A percentile compares a stretch with the other conserved stretches of the same genome.
These are phyloP conservation scores for Tephrocybe rancida DNA, from an alignment of 768 basidiomycete species.

Conservation along the genomic window DNA sequence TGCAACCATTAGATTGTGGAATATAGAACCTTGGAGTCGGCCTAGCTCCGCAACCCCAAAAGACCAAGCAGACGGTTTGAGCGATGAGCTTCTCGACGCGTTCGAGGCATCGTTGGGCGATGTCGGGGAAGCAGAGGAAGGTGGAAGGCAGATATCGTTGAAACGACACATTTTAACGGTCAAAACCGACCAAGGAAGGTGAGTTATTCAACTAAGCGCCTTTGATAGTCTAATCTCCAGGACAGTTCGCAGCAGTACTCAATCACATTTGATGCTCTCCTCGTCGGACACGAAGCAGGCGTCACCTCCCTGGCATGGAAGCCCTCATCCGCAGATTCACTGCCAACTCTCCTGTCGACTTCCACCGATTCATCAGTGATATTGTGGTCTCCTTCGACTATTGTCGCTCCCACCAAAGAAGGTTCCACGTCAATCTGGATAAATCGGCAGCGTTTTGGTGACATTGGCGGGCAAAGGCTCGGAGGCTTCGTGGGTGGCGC, in stretches of 20 bases:
- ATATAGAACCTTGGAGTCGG: constrained; percentile 58
- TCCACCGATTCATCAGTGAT: constrained; percentile 96
- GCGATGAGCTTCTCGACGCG: constrained; percentile 80
- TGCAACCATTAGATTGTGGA: constrained; percentile 91
- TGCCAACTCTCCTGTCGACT: constrained; percentile 77
- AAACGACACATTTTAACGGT: constrained; percentile 82
- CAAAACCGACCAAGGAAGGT: constrained; percentile 47
- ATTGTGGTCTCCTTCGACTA: constrained; percentile 83
- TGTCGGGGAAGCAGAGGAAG: constrained; percentile 72
- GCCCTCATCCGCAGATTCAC: constrained; percentile 32
- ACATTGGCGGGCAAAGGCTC: constrained; percentile 87
- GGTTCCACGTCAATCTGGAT: constrained; percentile 80
- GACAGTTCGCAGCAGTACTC: constrained; percentile 52
- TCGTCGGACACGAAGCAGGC: constrained; percentile 95
- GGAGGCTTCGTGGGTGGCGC: constrained; percentile 92
- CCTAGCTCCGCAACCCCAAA: constrained; percentile 18
- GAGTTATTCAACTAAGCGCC: constrained; percentile 19
- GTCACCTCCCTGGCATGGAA: constrained; percentile 90
- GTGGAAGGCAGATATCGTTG: constrained; percentile 84
- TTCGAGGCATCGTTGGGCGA: constrained; percentile 85
- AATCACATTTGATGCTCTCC: constrained; percentile 89
- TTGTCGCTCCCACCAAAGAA: constrained; percentile 35
- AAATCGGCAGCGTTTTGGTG: constrained; percentile 88
- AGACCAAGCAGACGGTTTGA: constrained; percentile 33
- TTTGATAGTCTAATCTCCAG: constrained; percentile 1